These are phyloP conservation scores for Penicillium bovifimosum DNA, from an alignment of 495 filamentous ascomycete species.

Conservation along the genomic window DNA sequence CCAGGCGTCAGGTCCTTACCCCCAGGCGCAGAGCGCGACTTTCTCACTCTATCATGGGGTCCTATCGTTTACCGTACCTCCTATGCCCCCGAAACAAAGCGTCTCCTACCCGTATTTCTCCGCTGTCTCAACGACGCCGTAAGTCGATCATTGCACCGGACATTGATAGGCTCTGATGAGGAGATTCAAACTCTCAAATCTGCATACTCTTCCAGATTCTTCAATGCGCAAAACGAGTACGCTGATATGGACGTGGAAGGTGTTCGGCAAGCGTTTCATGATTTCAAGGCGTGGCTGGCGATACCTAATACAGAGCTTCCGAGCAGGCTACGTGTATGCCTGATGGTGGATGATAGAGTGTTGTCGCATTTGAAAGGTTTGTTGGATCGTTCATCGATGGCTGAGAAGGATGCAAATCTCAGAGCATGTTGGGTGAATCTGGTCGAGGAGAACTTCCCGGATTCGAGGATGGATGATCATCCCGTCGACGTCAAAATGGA, in stretches of 20 bases:
- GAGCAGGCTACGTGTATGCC: slow-evolving; percentile 21
- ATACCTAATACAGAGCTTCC: slow-evolving; percentile 26
- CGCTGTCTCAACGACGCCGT: slow-evolving; percentile 23
- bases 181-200: slow-evolving; percentile 12
- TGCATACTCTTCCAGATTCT: slow-evolving; percentile 25
- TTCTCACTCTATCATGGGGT: slow-evolving; percentile 28
- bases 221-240: slow-evolving; percentile 16
- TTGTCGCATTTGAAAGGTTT: slow-evolving; percentile 11
- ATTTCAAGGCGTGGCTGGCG: slow-evolving; percentile 24
- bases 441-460: slow-evolving; percentile 34
- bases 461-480: slow-evolving; percentile 13
- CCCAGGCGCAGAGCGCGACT: slow-evolving; percentile 23
- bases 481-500: background rate
- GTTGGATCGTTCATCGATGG: slow-evolving; percentile 5
- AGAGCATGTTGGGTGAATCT: slow-evolving; percentile 23
- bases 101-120: slow-evolving; percentile 19
- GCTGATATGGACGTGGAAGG: slow-evolving; percentile 8
- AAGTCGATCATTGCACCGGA: slow-evolving; percentile 14
- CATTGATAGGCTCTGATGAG: slow-evolving; percentile 19
- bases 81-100: slow-evolving; percentile 21
- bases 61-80: slow-evolving; percentile 27
- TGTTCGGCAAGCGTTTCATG: slow-evolving; percentile 22
- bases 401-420: slow-evolving; percentile 6
- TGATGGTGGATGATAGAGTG: slow-evolving; percentile 25
- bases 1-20: slow-evolving; percentile 26